phyloP scores from a whole-genome alignment of 2,329 filamentous ascomycete genomes.

The Huntiella abstrusa region DNA sequence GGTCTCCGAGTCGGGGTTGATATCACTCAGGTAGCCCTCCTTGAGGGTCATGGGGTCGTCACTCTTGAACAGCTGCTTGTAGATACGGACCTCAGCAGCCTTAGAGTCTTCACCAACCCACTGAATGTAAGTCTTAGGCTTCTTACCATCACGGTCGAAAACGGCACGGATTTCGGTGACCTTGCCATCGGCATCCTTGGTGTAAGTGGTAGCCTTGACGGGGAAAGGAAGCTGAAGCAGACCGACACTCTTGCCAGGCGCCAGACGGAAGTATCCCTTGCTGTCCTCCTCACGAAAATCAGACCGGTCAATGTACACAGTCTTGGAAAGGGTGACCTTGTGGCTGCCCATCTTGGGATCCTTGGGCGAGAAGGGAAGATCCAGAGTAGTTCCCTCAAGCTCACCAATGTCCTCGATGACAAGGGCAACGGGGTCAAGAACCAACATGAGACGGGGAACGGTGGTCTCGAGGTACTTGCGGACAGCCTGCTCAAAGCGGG shows the following conservation, averaged over 20 bases:
- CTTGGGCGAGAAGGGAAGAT: slow-evolving; percentile 69
- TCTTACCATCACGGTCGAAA: slow-evolving; percentile 51
- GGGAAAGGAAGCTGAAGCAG: slow-evolving; percentile 54
- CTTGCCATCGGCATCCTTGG: slow-evolving; percentile 45
- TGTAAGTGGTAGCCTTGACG: slow-evolving; percentile 50
- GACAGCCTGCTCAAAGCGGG: slow-evolving; percentile 70
- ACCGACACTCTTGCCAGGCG: slow-evolving; percentile 59
- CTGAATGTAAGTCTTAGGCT: slow-evolving; percentile 71
- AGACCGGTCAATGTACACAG: slow-evolving; percentile 65
- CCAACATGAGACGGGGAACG: slow-evolving; percentile 74
- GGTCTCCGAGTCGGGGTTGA: slow-evolving; percentile 69
- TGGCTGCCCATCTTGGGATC: slow-evolving; percentile 47
- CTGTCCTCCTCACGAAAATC: slow-evolving; percentile 63
- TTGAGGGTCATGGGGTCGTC: slow-evolving; percentile 61
- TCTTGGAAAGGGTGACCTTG: slow-evolving; percentile 48
- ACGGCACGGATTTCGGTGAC: slow-evolving; percentile 44
- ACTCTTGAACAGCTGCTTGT: slow-evolving; percentile 72
- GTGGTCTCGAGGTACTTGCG: slow-evolving; percentile 73
- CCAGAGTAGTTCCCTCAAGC: slow-evolving; percentile 40
- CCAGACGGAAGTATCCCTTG: slow-evolving; percentile 62
- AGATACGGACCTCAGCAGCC: slow-evolving; percentile 56
- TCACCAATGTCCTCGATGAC: slow-evolving; percentile 63
- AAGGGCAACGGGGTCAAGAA: slow-evolving; percentile 70
- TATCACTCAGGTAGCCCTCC: slow-evolving; percentile 64
- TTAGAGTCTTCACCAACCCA: slow-evolving; percentile 56